Evolutionary conservation across 306 rosid species (phyloP), one percentile per base, ranked within the genome.

Genomic region (Lathyrus aphaca): DNA sequence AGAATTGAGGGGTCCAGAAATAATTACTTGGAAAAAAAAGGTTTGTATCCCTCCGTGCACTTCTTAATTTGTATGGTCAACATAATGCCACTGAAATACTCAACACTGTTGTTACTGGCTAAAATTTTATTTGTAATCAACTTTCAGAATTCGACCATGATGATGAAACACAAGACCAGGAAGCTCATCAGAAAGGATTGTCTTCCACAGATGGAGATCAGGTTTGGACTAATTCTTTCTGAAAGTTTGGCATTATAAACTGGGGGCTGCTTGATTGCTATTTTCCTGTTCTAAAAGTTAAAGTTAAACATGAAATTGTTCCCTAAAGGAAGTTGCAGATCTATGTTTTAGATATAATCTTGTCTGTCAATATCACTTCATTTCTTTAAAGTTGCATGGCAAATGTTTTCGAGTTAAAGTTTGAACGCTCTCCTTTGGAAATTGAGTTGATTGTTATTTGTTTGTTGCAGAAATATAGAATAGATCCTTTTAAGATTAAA

Each of bases 401-500:
- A 46, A 29, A 9, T 39, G 25, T 50, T 49, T 49, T 11, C 1
- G 1, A 50, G 25, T 8, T 49, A 42, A 42, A 42, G n/a, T 42
- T 68, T 8, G 43, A 66, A 27, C 50, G 18, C 48, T 75, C 43
- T 61, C 40, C 18, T 13, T 56, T 54, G 55, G 72, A 79, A 78
- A 58, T 54, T 80, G 68, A 79, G 64, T 78, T 67, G 50, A 72
- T 63, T 68, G 56, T 79, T 62, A 7, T 70, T 77, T 56, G 45
- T 79, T 71, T 79, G 79, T 64, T 85, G 91, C 96, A 93, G 98
- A 85, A 82, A 68, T 85, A 77, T 68, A 73, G 84, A 78, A 46
- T 82, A 71, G 96, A 90, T 76, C 64, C 78, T 73, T 73, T 64
- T 81, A 51, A 82, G 54, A 65, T 84, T 90, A 67, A 81, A 80